Evolutionary conservation across 208 protist genomes (phyloP), one percentile per base, ranked within the genome.

Genomic region (Trypanosoma conorhini): DNA sequence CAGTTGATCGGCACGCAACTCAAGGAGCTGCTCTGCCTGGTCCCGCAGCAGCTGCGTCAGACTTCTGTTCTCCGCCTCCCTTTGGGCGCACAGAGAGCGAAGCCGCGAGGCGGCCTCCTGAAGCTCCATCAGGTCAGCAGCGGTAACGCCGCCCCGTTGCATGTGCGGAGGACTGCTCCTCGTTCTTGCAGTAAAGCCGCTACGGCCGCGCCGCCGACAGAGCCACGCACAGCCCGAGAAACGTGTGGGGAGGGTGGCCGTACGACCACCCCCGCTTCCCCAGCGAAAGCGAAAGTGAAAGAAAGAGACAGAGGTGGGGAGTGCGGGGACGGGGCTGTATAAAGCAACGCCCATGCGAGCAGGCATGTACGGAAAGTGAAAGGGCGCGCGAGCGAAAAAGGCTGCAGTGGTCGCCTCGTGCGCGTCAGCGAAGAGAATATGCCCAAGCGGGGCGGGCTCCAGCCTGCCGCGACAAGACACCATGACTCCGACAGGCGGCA

Each of bases 81-180:
- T 51, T 5, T 51, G 21, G 4, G 22, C 19, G 35, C 59, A 66
- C 21, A 35, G 30, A 17, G 67, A 58, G 9, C 59, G 57, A 46
- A 72, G 59, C 0, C 22, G 46, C 46, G 26, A 22, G 9, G 67
- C 67, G 28, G 67, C 67, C 28, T 60, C 59, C 24, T 65, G 59
- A 44, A 72, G 67, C 59, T 72, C 46, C 46, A 72, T 66, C 3
- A 72, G 17, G 33, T 59, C 22, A 13, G 44, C n/a, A 12, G 67
- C 46, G 19, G 67, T 65, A n/a, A 72, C 44, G 12, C 3, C 48
- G 12, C 50, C n/a, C 48, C 48, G 19, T 28, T 54, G 21, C 21
- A 28, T 17, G 21, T 13, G 12, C 51, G 19, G 13, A 21, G 28
- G 12, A 40, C 22, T 19, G 0, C 30, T n/a, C n/a, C 31, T 38